Evolutionary conservation across 768 basidiomycete genomes (phyloP).

Genomic region (Gautieria morchelliformis): DNA sequence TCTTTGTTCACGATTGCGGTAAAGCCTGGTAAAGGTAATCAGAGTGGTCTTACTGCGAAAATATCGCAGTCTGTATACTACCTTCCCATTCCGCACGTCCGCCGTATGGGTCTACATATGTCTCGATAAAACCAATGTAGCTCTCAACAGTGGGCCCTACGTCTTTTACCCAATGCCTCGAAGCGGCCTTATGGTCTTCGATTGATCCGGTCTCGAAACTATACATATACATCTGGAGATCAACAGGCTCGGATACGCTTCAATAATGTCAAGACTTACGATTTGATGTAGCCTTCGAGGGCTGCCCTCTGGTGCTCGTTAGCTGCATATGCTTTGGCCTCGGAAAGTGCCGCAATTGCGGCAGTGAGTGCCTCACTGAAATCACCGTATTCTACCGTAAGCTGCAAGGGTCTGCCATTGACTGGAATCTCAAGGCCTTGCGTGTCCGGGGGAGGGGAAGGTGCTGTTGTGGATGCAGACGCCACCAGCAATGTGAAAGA

Average conservation of each 20-base stretch:
- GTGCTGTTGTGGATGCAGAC: conserved; percentile 35
- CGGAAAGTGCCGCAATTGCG: conserved; percentile 41
- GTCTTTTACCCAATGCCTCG: conserved; percentile 78
- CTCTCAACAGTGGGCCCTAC: conserved; percentile 81
- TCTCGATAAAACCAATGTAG: conserved; percentile 82
- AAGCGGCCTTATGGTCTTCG: conserved; percentile 69
- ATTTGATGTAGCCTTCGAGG: conserved; percentile 71
- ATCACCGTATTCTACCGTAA: conserved; percentile 71
- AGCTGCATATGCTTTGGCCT: conserved; percentile 68
- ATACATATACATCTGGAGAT: not conserved
- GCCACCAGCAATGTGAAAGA: conserved; percentile 70
- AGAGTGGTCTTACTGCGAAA: not conserved
- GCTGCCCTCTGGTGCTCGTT: conserved; percentile 66
- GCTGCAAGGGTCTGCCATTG: conserved; percentile 32
- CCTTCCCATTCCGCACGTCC: conserved; percentile 94
- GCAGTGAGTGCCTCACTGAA: conserved; percentile 48
- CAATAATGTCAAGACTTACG: conserved; percentile 32
- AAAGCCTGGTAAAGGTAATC: conserved; percentile 43
- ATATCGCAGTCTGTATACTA: conserved; percentile 15
- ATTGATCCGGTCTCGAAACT: conserved; percentile 77
- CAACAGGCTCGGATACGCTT: not conserved
- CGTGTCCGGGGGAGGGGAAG: conserved; percentile 19
- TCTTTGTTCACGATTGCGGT: conserved; percentile 83
- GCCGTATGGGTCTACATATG: conserved; percentile 83
- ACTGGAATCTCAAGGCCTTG: conserved; percentile 36